Evolutionary conservation across 1,284 basidiomycete species (phyloP).

Genomic region (Microbotryum intermedium): DNA sequence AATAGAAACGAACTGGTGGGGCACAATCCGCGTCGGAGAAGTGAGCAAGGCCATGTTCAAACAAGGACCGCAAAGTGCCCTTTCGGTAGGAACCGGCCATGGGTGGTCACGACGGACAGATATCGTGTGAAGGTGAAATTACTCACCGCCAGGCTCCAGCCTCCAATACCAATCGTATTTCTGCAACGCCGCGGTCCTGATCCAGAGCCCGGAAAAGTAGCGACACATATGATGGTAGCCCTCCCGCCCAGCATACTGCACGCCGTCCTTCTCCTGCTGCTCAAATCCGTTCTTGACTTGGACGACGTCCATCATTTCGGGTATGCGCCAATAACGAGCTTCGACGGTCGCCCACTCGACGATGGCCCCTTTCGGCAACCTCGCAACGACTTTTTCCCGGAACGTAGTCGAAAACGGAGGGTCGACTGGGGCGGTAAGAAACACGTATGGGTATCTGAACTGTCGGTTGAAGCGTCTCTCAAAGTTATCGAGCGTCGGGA

Average conservation of each 20-base stretch:
- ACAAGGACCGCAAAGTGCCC: not conserved
- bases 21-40: not conserved
- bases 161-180: slow-evolving; percentile 43
- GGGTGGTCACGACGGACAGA: no score
- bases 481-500: slow-evolving; percentile 30
- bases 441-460: slow-evolving; percentile 33
- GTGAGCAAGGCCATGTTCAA: not conserved
- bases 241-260: slow-evolving; percentile 32
- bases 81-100: no score
- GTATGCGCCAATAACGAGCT: slow-evolving; percentile 28
- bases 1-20: slow-evolving; percentile 34
- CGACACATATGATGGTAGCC: slow-evolving; percentile 34
- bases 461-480: slow-evolving; percentile 28
- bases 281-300: slow-evolving; percentile 15
- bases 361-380: slow-evolving; percentile 16
- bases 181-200: slow-evolving; percentile 19
- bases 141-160: slow-evolving; percentile 40
- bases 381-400: slow-evolving; percentile 5
- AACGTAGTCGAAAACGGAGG: slow-evolving; percentile 17
- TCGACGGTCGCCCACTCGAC: slow-evolving; percentile 25
- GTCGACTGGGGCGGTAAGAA: slow-evolving; percentile 27
- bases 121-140: no score
- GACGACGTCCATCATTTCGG: slow-evolving; percentile 21
- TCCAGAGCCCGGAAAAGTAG: slow-evolving; percentile 31
- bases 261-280: slow-evolving; percentile 23